Evolutionary conservation across 495 filamentous ascomycete genomes (phyloP).

Genomic region (Aspergillus ellipticus): DNA sequence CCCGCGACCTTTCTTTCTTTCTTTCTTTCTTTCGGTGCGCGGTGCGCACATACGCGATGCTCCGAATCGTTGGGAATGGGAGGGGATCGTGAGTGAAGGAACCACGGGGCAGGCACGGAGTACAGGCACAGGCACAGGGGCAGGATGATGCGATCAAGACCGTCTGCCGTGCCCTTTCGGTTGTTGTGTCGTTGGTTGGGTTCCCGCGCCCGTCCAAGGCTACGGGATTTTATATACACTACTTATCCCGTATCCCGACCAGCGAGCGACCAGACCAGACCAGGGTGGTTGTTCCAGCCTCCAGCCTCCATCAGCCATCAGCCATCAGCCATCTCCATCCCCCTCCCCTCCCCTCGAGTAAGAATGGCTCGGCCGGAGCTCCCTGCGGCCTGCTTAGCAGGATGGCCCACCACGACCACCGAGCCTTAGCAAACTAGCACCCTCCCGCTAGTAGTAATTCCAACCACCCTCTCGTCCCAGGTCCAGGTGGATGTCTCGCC

Average conservation of each 20-base stretch:
- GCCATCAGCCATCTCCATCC: too few species aligned
- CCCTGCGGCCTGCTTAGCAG: conserved; percentile 7
- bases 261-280: neutral
- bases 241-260: neutral
- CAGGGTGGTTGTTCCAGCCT: conserved; percentile 7
- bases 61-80: too few species aligned
- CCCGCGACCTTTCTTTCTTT: neutral
- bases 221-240: conserved; percentile 1
- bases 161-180: neutral
- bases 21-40: neutral
- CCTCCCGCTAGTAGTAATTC: conserved; percentile 16
- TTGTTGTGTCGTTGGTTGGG: neutral
- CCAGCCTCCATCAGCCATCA: conserved; percentile 4
- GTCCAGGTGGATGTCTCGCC: conserved; percentile 21
- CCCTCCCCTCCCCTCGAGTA: conserved; percentile 13
- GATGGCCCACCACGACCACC: conserved; percentile 14
- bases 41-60: too few species aligned
- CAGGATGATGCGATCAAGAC: too few species aligned
- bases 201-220: conserved; percentile 13
- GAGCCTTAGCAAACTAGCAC: conserved; percentile 20
- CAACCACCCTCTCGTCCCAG: conserved; percentile 13
- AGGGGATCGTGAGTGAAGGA: too few species aligned
- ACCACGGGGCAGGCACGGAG: too few species aligned
- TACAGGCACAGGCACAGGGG: too few species aligned
- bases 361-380: conserved; percentile 19